Percentiles rank a stretch among this genome's conserved stretches.
Evolutionary conservation across 2,329 filamentous ascomycete genomes (phyloP).

Genomic region (Monilinia vaccinii-corymbosi): DNA sequence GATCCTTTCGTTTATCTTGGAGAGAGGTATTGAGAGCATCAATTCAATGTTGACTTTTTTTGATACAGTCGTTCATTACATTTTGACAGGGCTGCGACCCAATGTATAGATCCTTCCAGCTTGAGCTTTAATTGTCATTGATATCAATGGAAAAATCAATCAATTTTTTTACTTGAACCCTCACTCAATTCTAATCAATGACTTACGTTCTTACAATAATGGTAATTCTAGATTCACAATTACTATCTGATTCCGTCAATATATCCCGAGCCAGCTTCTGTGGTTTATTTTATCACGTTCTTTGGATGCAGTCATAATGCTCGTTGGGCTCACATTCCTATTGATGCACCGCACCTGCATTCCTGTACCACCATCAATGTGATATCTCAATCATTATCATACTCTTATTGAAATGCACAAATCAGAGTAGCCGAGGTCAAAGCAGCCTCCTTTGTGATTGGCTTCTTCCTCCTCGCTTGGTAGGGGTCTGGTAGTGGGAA

Average conservation of each 20-base stretch:
- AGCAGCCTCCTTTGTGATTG: not conserved
- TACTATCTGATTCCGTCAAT: not conserved
- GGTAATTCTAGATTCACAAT: not conserved
- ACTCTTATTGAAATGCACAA: not conserved
- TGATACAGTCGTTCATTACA: not conserved
- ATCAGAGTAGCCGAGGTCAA: not conserved
- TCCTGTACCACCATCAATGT: not conserved
- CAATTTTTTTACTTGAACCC: not conserved
- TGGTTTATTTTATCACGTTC: not conserved
- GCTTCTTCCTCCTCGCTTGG: not conserved
- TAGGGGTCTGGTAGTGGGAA: not conserved
- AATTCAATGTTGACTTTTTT: not conserved
- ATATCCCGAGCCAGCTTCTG: not conserved
- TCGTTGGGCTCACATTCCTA: not conserved
- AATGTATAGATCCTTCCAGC: not conserved
- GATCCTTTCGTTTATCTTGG: not conserved
- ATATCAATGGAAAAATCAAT: not conserved
- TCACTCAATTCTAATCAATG: not conserved
- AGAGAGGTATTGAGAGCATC: not conserved
- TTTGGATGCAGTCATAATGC: not conserved
- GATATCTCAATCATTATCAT: not conserved
- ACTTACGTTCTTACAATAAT: not conserved
- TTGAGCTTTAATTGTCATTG: not conserved
- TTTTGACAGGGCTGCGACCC: not conserved
- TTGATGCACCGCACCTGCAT: not conserved